Conservation (phyloP, 2,329 filamentous ascomycete genomes). For the Phialophora chinensis region DNA sequence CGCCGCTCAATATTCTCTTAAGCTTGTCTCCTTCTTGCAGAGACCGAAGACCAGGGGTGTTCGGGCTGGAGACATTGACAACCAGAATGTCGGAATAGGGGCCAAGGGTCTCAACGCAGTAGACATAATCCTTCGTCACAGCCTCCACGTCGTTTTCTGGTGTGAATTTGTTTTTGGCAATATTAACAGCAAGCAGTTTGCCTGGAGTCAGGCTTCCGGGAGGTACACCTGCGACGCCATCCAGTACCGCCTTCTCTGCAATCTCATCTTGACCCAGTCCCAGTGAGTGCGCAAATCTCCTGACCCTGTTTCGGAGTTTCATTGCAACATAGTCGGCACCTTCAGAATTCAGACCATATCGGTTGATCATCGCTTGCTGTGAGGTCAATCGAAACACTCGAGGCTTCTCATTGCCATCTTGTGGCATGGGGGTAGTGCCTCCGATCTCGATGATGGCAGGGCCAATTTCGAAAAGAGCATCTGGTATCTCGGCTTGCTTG, state of each 20-base stretch:
- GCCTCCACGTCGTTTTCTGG: conserved; percentile 83
- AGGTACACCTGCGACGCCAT: conserved; percentile 77
- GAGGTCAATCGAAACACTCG: conserved; percentile 85
- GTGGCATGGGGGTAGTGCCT: conserved; percentile 84
- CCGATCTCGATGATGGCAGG: conserved; percentile 90
- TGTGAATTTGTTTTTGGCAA: conserved; percentile 96
- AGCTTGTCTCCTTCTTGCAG: conserved; percentile 85
- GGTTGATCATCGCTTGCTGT: conserved; percentile 88
- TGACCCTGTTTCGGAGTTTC: conserved; percentile 75
- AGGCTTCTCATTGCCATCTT: conserved; percentile 84
- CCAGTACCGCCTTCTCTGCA: conserved; percentile 73
- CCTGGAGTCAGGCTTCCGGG: conserved; percentile 80
- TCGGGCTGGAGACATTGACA: conserved; percentile 96
- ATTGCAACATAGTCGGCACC: conserved; percentile 87
- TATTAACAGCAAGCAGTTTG: conserved; percentile 83
- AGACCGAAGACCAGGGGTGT: conserved; percentile 87
- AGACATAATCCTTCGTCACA: conserved; percentile 80
- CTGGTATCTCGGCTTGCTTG: conserved; percentile 89
- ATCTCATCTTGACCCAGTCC: conserved; percentile 69
- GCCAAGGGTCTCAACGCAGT: conserved; percentile 81
- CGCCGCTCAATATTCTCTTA: conserved; percentile 77
- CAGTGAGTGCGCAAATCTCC: conserved; percentile 73
- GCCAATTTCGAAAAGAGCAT: conserved; percentile 81
- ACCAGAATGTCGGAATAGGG: conserved; percentile 95
- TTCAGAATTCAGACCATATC: conserved; percentile 91